Evolutionary conservation across 306 rosid genomes (phyloP), one percentile per base, ranked within the genome.

Genomic region (Acacia crassicarpa): DNA sequence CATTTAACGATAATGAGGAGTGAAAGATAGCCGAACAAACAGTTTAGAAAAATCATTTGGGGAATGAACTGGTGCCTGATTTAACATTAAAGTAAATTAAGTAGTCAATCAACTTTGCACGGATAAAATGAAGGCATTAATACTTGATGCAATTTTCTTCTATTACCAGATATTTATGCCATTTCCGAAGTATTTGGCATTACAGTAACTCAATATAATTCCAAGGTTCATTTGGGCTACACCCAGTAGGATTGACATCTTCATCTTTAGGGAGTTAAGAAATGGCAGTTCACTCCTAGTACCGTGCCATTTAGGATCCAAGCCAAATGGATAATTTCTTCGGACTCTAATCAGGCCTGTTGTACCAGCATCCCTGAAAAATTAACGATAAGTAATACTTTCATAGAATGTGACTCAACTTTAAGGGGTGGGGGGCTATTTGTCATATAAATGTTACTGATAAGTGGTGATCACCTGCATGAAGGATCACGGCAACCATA

Each of bases 31-130:
- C 75, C 75, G 30, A 89, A 91, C 70, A 91, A 83, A 83, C 91
- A 80, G 89, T 91, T 89, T 32, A 91, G 78, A 78, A 91, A 91
- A 77, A 89, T 86, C 68, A 91, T 51, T 84, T 91, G 93, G 72
- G 95, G 95, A 68, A 89, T 25, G 72, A 91, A 89, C 75, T 88
- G 95, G 87, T 84, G 88, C 93, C 95, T 91, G 90, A 51, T 46
- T 61, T 25, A 41, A n/a, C 74, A 44, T 70, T 6, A 43, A 43
- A 30, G 75, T 22, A 70, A n/a, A 70, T 70, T 48, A 69, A 40
- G 48, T 5, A 2, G 53, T 43, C 35, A 69, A 70, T 43, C 35
- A 69, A 70, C 75, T 43, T 15, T 44, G 30, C 38, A 23, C 75
- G 44, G 20, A 22, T 68, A 44, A 22, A 22, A 6, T 43, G 75